Conservation (phyloP, 768 basidiomycete genomes). For the Russula emetica region DNA sequence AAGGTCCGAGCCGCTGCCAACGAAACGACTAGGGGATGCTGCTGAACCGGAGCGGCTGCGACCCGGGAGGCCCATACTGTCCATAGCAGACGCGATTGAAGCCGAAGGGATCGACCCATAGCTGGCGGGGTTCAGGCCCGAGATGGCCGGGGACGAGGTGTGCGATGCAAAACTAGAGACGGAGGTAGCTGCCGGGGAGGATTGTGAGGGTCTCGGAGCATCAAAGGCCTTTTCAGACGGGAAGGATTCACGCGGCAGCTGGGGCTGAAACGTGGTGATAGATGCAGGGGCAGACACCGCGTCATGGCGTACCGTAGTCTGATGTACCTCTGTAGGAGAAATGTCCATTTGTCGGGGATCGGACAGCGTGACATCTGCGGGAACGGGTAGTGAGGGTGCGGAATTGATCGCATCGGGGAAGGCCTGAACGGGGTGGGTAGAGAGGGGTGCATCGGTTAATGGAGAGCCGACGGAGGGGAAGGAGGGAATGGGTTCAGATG, state of each 20-base stretch:
- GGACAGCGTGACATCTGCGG: constrained; percentile 28
- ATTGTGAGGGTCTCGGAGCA: constrained; percentile 31
- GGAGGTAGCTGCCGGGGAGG: constrained; percentile 35
- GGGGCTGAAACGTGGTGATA: constrained; percentile 21
- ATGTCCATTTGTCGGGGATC: constrained; percentile 32
- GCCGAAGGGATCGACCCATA: constrained; percentile 32
- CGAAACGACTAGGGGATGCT: constrained; percentile 33
- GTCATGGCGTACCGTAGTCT: constrained; percentile 16
- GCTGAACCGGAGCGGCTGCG: constrained; percentile 36
- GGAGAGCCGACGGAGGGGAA: constrained; percentile 25
- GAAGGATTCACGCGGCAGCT: constrained; percentile 17
- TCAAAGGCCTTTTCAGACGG: constrained; percentile 25
- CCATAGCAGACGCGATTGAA: constrained; percentile 37
- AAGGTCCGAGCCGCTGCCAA: constrained; percentile 30
- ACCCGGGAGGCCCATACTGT: constrained; percentile 28
- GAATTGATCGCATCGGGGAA: constrained; percentile 30
- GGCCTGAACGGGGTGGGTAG: constrained; percentile 28
- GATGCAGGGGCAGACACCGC: constrained; percentile 12
- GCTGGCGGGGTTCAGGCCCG: constrained; percentile 32
- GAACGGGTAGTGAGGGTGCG: constrained; percentile 24
- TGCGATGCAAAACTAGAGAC: constrained; percentile 36
- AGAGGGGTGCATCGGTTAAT: constrained; percentile 28
- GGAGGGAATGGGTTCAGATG: constrained; percentile 20
- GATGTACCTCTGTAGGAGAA: constrained; percentile 26
- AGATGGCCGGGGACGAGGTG: constrained; percentile 35